Evolutionary conservation across 345 rosid genomes (phyloP).

Genomic region (Salix dunnii): DNA sequence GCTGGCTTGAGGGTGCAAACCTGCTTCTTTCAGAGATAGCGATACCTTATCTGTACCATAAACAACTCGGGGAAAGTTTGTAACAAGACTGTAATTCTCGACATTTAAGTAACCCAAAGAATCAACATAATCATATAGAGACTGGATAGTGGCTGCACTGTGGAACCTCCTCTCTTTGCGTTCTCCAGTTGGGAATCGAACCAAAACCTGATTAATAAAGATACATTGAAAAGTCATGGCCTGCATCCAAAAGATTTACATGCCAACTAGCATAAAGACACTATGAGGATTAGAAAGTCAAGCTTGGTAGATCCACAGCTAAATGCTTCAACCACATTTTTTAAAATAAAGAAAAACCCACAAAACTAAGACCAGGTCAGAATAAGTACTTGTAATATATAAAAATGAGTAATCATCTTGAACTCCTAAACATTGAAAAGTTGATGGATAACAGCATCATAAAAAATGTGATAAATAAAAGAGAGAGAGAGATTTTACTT

Average conservation of each 20-base stretch:
- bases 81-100: slow-evolving; percentile 73
- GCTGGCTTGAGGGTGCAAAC: slow-evolving; percentile 98
- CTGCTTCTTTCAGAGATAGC: slow-evolving; percentile 69
- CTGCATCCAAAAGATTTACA: neutral
- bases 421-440: neutral
- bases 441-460: neutral
- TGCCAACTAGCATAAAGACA: neutral
- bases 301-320: neutral
- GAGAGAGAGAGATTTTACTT: slow-evolving; percentile 37
- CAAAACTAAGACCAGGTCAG: neutral
- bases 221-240: neutral
- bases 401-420: neutral
- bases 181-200: slow-evolving; percentile 86
- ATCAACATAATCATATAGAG: slow-evolving; percentile 81
- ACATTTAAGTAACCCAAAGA: slow-evolving; percentile 76
- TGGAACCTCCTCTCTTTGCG: slow-evolving; percentile 91
- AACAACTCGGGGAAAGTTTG: slow-evolving; percentile 79
- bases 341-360: neutral
- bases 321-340: neutral
- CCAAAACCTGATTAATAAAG: slow-evolving; percentile 55
- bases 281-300: neutral
- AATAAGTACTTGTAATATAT: neutral
- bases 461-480: neutral
- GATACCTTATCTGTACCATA: slow-evolving; percentile 67
- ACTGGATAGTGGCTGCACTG: slow-evolving; percentile 50